Evolutionary conservation across 1,284 basidiomycete species (phyloP).

Genomic region (Tylopilus orsonianus): DNA sequence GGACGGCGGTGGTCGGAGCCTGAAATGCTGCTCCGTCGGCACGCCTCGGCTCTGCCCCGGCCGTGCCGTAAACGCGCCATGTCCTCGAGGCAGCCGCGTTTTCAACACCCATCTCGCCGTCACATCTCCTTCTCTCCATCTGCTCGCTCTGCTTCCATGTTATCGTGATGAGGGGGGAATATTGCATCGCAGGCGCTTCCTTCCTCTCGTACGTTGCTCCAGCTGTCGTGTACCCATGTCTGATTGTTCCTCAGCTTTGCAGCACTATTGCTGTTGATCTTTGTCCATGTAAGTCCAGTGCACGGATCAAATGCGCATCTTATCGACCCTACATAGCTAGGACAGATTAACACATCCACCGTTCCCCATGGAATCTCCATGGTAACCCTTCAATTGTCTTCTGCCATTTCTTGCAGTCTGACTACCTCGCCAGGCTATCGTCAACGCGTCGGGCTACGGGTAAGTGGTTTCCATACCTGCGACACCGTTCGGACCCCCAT

Average conservation of each 20-base stretch:
- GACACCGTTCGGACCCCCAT: slow-evolving; percentile 12
- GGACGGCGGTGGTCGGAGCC: slow-evolving; percentile 19
- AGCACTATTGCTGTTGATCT: slow-evolving; percentile 70
- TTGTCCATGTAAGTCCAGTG: slow-evolving; percentile 63
- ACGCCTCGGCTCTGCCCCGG: slow-evolving; percentile 14
- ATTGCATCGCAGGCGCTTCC: slow-evolving; percentile 67
- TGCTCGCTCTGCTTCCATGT: slow-evolving; percentile 25
- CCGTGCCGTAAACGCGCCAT: slow-evolving; percentile 19
- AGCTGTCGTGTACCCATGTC: slow-evolving; percentile 12
- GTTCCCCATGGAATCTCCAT: slow-evolving; percentile 71
- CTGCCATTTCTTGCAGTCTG: slow-evolving; percentile 6
- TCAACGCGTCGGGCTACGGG: slow-evolving; percentile 73
- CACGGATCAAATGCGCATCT: slow-evolving; percentile 29
- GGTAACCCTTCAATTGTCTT: slow-evolving; percentile 42
- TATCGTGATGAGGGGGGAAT: slow-evolving; percentile 61
- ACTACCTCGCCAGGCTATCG: slow-evolving; percentile 49
- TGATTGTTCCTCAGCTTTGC: slow-evolving; percentile 48
- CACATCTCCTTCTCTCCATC: slow-evolving; percentile 18
- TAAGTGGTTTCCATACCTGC: slow-evolving; percentile 34
- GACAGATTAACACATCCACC: slow-evolving; percentile 74
- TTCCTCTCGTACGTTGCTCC: slow-evolving; percentile 58
- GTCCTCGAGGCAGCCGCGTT: slow-evolving; percentile 31
- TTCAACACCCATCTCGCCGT: slow-evolving; percentile 21
- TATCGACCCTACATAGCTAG: slow-evolving; percentile 53
- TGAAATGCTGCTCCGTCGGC: slow-evolving; percentile 4